Percentiles rank a stretch among this genome's conserved stretches.
Evolutionary conservation across 257 asterid genomes (phyloP).

Genomic region (Nicotiana paniculata): DNA sequence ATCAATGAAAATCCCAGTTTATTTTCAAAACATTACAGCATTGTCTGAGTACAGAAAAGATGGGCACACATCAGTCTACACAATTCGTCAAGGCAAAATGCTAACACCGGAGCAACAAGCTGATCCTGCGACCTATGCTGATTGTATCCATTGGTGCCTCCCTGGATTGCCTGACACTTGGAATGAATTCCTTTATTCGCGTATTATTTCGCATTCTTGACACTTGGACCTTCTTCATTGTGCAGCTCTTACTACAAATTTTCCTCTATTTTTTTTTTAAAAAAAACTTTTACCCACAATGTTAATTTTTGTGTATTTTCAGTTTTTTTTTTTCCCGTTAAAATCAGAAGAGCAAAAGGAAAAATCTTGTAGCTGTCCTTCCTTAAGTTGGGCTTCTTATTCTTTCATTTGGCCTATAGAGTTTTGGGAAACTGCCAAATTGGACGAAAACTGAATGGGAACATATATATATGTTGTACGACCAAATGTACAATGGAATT

Average conservation of each 20-base stretch:
- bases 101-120: slow-evolving; percentile 55
- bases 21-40: slow-evolving; percentile 49
- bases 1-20: slow-evolving; percentile 33
- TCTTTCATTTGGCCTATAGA: background rate
- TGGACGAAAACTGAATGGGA: background rate
- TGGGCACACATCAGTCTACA: slow-evolving; percentile 67
- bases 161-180: slow-evolving; percentile 74
- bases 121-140: slow-evolving; percentile 53
- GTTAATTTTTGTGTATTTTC: background rate
- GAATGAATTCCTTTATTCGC: slow-evolving; percentile 48
- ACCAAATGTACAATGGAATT: background rate
- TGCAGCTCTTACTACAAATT: background rate
- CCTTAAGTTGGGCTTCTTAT: background rate
- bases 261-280: background rate
- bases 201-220: slow-evolving; percentile 30
- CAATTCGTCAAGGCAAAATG: slow-evolving; percentile 60
- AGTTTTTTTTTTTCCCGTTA: too few species aligned
- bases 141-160: slow-evolving; percentile 83
- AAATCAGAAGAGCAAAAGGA: background rate
- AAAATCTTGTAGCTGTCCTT: background rate
- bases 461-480: background rate
- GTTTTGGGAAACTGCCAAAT: background rate
- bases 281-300: background rate
- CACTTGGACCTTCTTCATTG: background rate
- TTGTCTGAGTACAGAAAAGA: slow-evolving; percentile 68